Base-by-base conservation (phyloP, 495 filamentous ascomycete species). In the Bryoglossum gracile region DNA sequence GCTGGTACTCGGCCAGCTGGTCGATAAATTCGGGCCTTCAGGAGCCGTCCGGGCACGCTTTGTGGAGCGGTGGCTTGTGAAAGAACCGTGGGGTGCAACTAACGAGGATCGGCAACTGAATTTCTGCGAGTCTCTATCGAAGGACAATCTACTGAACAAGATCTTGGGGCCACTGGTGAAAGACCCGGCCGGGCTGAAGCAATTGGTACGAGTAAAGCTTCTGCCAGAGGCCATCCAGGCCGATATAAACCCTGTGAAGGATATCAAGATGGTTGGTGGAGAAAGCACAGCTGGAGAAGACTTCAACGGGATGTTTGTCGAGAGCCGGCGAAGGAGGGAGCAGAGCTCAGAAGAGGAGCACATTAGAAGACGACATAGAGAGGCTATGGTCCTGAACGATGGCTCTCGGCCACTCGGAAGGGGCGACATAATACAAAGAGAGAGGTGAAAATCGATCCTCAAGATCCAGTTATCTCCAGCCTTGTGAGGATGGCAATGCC, bases 311-410 rank as follows among this genome's bases (percentile, higher is more conserved):
- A 52, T 59, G 33, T 50, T 54, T 40, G 56, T 49, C 11, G 52
- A 52, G n/a, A 48, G 65, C 38, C 54, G 69, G 21, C 62, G 72
- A n/a, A 57, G 64, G 8, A 63, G 64, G 22, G 70, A 71, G 6
- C 69, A 71, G 53, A 72, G 57, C 37, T 60, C 59, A 17, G 75
- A 75, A 46, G 75, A 79, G 55, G 66, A 74, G 53, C 67, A 72
- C 26, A 56, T 75, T 40, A 65, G 78, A 43, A 65, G 80, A 47
- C 68, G 74, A 17, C 66, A 80, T 40, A 65, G 80, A 48, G 78
- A 84, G 58, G 80, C 78, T 8, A 78, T 84, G 71, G 80, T 84
- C 9, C 46, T 84, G 43, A 79, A 80, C 52, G 80, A 82, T 42
- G 78, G 80, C 2, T 74, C 66, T 25, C 66, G 69, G 21, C 73